These are phyloP conservation scores for Podochytrium sp. DNA, from an alignment of 192 early-diverging fungal genomes.

Conservation along the genomic window DNA sequence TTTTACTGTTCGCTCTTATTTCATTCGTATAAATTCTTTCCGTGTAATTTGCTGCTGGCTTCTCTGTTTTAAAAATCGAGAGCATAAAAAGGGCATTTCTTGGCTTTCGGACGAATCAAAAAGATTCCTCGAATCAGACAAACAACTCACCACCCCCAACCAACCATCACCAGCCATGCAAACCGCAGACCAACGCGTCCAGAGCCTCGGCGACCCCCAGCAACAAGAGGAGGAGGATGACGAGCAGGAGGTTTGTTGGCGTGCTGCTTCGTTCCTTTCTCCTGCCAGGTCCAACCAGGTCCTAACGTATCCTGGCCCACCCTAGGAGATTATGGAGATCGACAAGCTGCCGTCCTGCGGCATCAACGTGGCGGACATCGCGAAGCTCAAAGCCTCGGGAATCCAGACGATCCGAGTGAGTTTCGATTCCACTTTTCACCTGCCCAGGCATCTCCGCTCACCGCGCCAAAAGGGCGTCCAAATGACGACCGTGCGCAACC, in stretches of 20 bases:
- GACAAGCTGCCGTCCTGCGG: constrained; percentile 65
- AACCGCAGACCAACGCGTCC: constrained; percentile 15
- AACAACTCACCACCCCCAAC: no score
- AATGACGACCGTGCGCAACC: constrained; percentile 71
- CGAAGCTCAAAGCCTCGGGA: constrained; percentile 76
- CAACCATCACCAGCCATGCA: no score
- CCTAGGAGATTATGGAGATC: constrained; percentile 38
- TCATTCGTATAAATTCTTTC: no score
- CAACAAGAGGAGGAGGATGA: constrained; percentile 13
- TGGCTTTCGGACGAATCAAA: no score
- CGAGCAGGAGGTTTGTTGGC: background rate
- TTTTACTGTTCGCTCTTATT: no score
- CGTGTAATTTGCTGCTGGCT: no score
- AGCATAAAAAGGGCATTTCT: no score
- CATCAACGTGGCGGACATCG: constrained; percentile 77
- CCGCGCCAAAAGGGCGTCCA: constrained; percentile 66
- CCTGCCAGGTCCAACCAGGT: background rate
- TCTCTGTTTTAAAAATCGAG: no score
- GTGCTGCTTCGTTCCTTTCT: background rate
- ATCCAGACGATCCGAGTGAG: constrained; percentile 74
- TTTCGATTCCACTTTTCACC: no score
- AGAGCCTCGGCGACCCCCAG: background rate
- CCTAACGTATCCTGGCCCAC: no score
- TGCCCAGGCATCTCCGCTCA: no score
- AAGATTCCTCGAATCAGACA: no score